Evolutionary conservation across 2,329 filamentous ascomycete species (phyloP).

Genomic region (Colletotrichum sp.): DNA sequence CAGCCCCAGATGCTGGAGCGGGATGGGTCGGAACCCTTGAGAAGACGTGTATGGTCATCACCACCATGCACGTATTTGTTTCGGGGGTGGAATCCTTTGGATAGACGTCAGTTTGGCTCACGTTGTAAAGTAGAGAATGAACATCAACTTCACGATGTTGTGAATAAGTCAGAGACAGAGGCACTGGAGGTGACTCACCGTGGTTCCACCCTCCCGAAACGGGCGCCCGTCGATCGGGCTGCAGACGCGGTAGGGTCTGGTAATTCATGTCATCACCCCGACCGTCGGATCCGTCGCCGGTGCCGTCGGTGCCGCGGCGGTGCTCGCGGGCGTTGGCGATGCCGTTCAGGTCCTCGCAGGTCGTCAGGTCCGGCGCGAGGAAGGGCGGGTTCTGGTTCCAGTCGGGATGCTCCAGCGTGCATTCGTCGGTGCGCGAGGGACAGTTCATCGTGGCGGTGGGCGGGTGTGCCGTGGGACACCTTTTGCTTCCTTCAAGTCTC

Average conservation of each 20-base stretch:
- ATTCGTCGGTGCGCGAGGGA: slow-evolving; percentile 58
- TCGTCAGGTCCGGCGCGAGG: slow-evolving; percentile 53
- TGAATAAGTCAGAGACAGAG: not conserved
- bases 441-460: slow-evolving; percentile 51
- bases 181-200: not conserved
- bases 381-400: slow-evolving; percentile 61
- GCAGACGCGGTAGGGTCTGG: slow-evolving; percentile 13
- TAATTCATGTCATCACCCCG: slow-evolving; percentile 21
- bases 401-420: slow-evolving; percentile 48
- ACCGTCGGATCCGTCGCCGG: slow-evolving; percentile 24
- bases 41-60: slow-evolving; percentile 43
- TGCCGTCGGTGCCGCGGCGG: slow-evolving; percentile 39
- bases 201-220: slow-evolving; percentile 22
- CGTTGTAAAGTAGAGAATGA: no score
- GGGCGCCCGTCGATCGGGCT: slow-evolving; percentile 12
- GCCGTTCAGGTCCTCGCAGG: slow-evolving; percentile 60
- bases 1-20: slow-evolving; percentile 40
- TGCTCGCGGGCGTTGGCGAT: slow-evolving; percentile 55
- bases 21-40: slow-evolving; percentile 28
- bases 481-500: not conserved
- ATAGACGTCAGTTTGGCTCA: not conserved
- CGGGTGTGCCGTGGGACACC: not conserved
- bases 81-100: slow-evolving; percentile 19
- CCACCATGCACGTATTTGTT: slow-evolving; percentile 34
- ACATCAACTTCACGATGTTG: not conserved